A percentile compares a stretch with the other conserved stretches of the same genome.
phyloP scores from a whole-genome alignment of 2,329 filamentous ascomycete species.

The Colletotrichum sp. region DNA sequence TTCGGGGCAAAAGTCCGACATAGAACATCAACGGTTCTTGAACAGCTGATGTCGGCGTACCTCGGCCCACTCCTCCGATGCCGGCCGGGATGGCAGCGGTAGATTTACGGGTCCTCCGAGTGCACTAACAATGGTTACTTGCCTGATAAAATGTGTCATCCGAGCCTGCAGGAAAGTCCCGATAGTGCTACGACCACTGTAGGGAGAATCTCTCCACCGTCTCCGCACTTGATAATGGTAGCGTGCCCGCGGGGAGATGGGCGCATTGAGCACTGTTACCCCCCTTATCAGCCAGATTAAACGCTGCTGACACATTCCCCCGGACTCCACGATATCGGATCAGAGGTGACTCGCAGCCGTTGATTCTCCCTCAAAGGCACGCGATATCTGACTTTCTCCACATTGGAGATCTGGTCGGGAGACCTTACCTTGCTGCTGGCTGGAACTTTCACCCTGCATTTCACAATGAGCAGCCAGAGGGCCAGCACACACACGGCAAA shows the following conservation, averaged over 20 bases:
- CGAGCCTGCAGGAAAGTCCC: background rate
- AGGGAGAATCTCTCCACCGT: background rate
- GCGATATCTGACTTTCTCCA: background rate
- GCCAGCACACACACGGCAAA: slow-evolving; percentile 12
- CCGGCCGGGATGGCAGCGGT: background rate
- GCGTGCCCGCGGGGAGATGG: background rate
- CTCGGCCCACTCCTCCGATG: background rate
- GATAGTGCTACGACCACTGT: background rate
- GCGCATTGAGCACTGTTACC: background rate
- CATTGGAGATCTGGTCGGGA: background rate
- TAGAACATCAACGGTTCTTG: background rate
- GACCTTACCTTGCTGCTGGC: background rate
- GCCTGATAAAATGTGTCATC: background rate
- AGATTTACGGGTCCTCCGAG: background rate
- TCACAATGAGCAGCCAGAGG: background rate
- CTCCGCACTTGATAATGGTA: background rate
- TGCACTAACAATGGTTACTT: background rate
- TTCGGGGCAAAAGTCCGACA: background rate
- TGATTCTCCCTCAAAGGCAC: background rate
- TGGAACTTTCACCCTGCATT: background rate
- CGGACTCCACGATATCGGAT: background rate
- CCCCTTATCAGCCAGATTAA: background rate
- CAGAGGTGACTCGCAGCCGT: background rate
- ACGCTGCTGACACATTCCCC: background rate
- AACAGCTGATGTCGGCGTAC: background rate